A percentile compares a stretch with the other conserved stretches of the same genome.
Evolutionary conservation across 192 early-diverging fungal genomes (phyloP).

Genomic region (Paraglomus occultum): DNA sequence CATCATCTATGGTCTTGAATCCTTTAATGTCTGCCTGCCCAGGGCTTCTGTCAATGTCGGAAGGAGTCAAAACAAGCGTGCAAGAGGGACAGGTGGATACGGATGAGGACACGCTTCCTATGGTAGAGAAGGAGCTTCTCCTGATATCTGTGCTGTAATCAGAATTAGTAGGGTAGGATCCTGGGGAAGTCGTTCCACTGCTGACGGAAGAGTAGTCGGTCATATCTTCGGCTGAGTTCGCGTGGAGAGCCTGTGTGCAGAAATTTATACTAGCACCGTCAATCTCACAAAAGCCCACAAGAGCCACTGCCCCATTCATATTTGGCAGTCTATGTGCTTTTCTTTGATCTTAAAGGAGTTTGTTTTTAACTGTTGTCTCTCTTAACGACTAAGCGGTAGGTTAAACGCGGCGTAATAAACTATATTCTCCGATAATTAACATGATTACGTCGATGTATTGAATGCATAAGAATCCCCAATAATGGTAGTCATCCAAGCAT

Average conservation of each 20-base stretch:
- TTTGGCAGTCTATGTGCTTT: not conserved
- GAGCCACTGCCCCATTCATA: constrained; percentile 47
- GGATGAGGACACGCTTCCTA: not conserved
- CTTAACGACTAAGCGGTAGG: no score
- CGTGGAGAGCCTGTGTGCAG: constrained; percentile 46
- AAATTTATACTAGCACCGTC: constrained; percentile 45
- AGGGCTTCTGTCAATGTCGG: not conserved
- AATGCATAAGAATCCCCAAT: no score
- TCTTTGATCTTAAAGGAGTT: not conserved
- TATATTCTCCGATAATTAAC: no score
- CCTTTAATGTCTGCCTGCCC: constrained; percentile 32
- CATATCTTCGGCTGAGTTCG: constrained; percentile 20
- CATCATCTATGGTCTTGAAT: constrained; percentile 39
- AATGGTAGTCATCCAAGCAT: no score
- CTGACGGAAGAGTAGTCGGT: constrained; percentile 7
- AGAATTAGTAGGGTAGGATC: not conserved
- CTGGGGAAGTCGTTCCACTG: constrained; percentile 7
- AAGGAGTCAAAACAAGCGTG: constrained; percentile 11
- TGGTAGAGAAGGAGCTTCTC: not conserved
- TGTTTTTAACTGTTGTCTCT: no score
- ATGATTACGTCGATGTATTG: no score
- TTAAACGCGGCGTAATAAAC: no score
- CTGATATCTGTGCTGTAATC: not conserved
- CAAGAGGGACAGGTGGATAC: constrained; percentile 24
- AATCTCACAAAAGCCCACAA: constrained; percentile 46